Percentiles rank a stretch among this genome's conserved stretches.
phyloP scores from a whole-genome alignment of 176 grass and related monocot species.

The Tillandsia leiboldiana region DNA sequence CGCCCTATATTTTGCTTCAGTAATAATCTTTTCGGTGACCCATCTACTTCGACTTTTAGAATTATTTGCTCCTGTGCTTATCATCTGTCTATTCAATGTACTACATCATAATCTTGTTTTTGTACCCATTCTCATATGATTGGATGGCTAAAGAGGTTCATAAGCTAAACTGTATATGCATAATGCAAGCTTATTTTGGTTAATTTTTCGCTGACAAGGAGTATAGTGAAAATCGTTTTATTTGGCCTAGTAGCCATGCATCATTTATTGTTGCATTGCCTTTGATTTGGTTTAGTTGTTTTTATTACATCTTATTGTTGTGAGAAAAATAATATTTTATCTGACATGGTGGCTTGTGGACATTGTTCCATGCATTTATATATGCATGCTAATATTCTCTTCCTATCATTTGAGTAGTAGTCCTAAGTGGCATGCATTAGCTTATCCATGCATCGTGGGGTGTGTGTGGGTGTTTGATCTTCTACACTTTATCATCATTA shows the following conservation, averaged over 20 bases:
- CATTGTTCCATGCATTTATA: too few species aligned
- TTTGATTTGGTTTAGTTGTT: background rate
- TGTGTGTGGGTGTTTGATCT: too few species aligned
- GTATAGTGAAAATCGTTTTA: background rate
- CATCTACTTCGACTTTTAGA: background rate
- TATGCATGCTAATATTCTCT: too few species aligned
- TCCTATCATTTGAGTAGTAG: too few species aligned
- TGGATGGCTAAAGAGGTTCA: background rate
- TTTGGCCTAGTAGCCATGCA: background rate
- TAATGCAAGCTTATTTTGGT: background rate
- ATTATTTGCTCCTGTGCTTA: background rate
- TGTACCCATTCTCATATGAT: background rate
- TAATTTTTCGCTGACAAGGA: background rate
- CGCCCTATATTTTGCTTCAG: background rate
- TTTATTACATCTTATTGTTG: too few species aligned
- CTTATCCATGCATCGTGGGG: too few species aligned
- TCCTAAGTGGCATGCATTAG: too few species aligned
- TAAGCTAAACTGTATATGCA: background rate
- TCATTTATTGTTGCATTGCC: background rate
- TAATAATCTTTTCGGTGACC: background rate
- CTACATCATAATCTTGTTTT: background rate
- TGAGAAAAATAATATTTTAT: too few species aligned
- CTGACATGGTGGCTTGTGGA: too few species aligned
- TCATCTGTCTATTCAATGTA: background rate
- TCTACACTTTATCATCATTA: too few species aligned